phyloP scores from a whole-genome alignment of 2,329 filamentous ascomycete species.

The Hysterium pulicare region DNA sequence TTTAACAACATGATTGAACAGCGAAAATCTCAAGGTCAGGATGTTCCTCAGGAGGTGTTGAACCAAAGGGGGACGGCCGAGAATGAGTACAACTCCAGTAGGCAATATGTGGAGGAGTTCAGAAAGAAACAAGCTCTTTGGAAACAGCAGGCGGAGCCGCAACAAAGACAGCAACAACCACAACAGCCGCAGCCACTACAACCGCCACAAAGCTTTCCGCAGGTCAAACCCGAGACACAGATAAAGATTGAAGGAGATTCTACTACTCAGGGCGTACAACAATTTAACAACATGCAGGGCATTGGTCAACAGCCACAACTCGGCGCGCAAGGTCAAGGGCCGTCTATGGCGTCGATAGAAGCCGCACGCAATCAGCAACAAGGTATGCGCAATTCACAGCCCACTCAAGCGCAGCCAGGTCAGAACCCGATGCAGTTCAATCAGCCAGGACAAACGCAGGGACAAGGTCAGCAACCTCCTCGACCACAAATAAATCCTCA shows the following conservation, averaged over 20 bases:
- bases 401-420: slow-evolving; percentile 23
- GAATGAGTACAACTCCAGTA: slow-evolving; percentile 26
- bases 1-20: slow-evolving; percentile 28
- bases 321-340: slow-evolving; percentile 15
- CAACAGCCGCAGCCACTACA: slow-evolving; percentile 9
- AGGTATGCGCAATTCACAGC: slow-evolving; percentile 19
- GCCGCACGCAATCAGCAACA: slow-evolving; percentile 13
- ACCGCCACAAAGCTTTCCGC: slow-evolving; percentile 10
- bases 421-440: slow-evolving; percentile 23
- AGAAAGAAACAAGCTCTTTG: slow-evolving; percentile 30
- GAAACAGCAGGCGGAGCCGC: slow-evolving; percentile 31
- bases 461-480: slow-evolving; percentile 25
- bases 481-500: slow-evolving; percentile 37
- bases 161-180: slow-evolving; percentile 23
- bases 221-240: slow-evolving; percentile 32
- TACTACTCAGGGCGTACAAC: slow-evolving; percentile 18
- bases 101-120: slow-evolving; percentile 34
- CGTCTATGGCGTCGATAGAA: slow-evolving; percentile 19
- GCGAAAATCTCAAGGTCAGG: slow-evolving; percentile 28
- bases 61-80: slow-evolving; percentile 25
- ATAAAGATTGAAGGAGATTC: slow-evolving; percentile 36
- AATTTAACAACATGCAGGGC: slow-evolving; percentile 23
- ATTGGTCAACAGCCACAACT: slow-evolving; percentile 17
- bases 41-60: slow-evolving; percentile 28
- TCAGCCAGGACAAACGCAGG: slow-evolving; percentile 20